Conservation (phyloP, 2,329 filamentous ascomycete genomes). For the Cladosporium oxysporum region DNA sequence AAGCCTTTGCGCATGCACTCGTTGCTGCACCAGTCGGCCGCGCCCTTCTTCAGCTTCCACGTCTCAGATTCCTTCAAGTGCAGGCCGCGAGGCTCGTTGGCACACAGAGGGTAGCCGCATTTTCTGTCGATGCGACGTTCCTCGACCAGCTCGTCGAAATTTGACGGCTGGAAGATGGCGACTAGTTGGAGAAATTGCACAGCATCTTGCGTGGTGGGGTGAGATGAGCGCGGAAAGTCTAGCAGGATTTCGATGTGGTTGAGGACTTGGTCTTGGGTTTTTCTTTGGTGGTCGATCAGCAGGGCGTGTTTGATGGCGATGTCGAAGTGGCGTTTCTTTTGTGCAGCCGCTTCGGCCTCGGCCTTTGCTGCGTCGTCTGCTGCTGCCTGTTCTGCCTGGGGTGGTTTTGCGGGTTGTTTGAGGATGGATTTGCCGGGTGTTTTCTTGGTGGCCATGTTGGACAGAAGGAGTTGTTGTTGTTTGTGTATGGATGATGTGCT, state of each 20-base stretch:
- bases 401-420: constrained; percentile 41
- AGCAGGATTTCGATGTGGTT: constrained; percentile 71
- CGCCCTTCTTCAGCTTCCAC: constrained; percentile 68
- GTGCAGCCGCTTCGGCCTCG: constrained; percentile 23
- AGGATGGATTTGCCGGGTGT: constrained; percentile 49
- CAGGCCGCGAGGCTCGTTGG: constrained; percentile 59
- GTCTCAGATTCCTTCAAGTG: constrained; percentile 50
- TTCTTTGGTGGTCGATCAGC: constrained; percentile 79
- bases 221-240: constrained; percentile 58
- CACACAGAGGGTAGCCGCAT: constrained; percentile 84
- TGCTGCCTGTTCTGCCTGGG: constrained; percentile 28
- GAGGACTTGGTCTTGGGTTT: constrained; percentile 73
- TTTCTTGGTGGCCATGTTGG: constrained; percentile 29
- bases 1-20: constrained; percentile 76
- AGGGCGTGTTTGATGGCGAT: constrained; percentile 80
- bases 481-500: no score
- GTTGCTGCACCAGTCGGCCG: constrained; percentile 85
- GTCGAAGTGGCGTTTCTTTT: constrained; percentile 51
- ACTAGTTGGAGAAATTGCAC: constrained; percentile 66
- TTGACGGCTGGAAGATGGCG: constrained; percentile 75
- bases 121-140: constrained; percentile 82
- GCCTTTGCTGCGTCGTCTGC: constrained; percentile 32
- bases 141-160: constrained; percentile 85
- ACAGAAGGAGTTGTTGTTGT: background rate
- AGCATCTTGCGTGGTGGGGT: constrained; percentile 58